phyloP scores from a whole-genome alignment of 2,329 filamentous ascomycete genomes.

The Diaporthe sp. region DNA sequence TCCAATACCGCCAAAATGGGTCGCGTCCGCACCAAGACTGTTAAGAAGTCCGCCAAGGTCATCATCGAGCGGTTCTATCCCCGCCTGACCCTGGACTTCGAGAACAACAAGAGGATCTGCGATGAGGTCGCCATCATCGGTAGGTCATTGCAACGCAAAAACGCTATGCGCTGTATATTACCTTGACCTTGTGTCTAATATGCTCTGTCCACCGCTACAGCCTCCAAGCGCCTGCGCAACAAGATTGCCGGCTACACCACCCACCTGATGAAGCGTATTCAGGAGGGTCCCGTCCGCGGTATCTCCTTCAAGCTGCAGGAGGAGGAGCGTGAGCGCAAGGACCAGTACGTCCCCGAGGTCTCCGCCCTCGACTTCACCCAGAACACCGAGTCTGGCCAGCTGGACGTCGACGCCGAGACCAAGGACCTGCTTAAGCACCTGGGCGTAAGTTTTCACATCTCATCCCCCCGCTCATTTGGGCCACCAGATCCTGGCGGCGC shows the following conservation, averaged over 20 bases:
- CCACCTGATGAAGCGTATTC: slow-evolving; percentile 99
- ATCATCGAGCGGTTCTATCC: slow-evolving; percentile 99
- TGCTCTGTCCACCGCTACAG: slow-evolving; percentile 49
- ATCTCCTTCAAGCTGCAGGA: slow-evolving; percentile 99
- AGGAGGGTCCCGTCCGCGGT: slow-evolving; percentile 98
- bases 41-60: slow-evolving; percentile 93
- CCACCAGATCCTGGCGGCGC: slow-evolving; percentile 43
- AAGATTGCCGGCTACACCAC: slow-evolving; percentile 99
- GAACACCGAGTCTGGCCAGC: slow-evolving; percentile 91
- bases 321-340: slow-evolving; percentile 99
- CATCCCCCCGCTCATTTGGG: slow-evolving; percentile 47
- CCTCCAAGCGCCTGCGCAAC: slow-evolving; percentile 98
- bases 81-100: slow-evolving; percentile 98
- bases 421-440: slow-evolving; percentile 99
- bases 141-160: too few relatives aligned
- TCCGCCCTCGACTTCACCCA: slow-evolving; percentile 98
- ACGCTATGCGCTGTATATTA: too few relatives aligned
- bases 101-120: slow-evolving; percentile 99
- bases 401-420: slow-evolving; percentile 97
- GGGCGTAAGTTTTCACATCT: slow-evolving; percentile 81
- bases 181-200: too few relatives aligned
- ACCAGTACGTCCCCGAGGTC: slow-evolving; percentile 99
- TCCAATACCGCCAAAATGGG: slow-evolving; percentile 73
- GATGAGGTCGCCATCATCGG: slow-evolving; percentile 99
- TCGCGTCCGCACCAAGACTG: slow-evolving; percentile 79